Evolutionary conservation across 208 protist genomes (phyloP).

Genomic region (Crithidia bombi): DNA sequence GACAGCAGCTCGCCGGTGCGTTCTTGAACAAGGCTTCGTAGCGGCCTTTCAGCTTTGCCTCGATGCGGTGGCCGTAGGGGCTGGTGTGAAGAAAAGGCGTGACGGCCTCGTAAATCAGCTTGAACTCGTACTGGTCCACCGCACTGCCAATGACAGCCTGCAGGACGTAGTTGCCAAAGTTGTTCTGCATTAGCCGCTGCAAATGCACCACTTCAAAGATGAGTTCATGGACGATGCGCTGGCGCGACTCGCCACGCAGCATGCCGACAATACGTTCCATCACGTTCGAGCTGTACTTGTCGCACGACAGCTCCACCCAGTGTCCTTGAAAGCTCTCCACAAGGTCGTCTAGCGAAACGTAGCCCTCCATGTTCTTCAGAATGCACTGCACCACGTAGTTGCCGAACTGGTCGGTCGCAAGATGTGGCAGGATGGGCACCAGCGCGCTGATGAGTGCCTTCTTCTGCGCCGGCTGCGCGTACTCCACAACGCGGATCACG

Average conservation of each 20-base stretch:
- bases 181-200: conserved; percentile 73
- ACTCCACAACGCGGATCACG: conserved; percentile 77
- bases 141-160: conserved; percentile 77
- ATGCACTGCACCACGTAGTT: conserved; percentile 92
- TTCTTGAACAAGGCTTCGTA: conserved; percentile 28
- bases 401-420: conserved; percentile 83
- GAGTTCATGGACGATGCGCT: conserved; percentile 63
- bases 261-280: conserved; percentile 81
- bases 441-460: conserved; percentile 55
- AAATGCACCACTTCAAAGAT: conserved; percentile 61
- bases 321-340: conserved; percentile 56
- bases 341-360: conserved; percentile 40
- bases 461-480: conserved; percentile 57
- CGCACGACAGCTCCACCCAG: conserved; percentile 70
- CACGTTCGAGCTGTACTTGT: conserved; percentile 92
- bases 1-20: neutral
- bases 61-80: conserved; percentile 80
- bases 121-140: conserved; percentile 55
- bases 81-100: conserved; percentile 58
- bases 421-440: conserved; percentile 52
- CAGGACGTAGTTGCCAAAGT: conserved; percentile 89
- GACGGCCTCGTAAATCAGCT: conserved; percentile 46
- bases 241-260: conserved; percentile 40
- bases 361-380: conserved; percentile 67
- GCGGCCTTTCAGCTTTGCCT: conserved; percentile 53